Evolutionary conservation across 2,329 filamentous ascomycete species (phyloP).

Genomic region (Trichophaea hybrida): DNA sequence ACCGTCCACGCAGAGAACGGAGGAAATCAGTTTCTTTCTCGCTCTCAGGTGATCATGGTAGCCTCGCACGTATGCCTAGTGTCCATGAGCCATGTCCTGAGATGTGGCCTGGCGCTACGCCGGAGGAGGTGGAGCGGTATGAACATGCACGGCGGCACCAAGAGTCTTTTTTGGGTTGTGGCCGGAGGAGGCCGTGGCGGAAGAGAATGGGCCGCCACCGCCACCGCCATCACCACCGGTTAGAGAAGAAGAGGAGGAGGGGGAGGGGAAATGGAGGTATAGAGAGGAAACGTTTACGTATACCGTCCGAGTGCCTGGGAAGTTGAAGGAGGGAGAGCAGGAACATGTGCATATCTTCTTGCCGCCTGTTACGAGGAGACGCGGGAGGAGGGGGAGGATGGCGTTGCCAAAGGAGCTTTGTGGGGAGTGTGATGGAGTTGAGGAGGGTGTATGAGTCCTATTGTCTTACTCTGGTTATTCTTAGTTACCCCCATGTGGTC

Average conservation of each 20-base stretch:
- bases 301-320: neutral
- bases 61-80: neutral
- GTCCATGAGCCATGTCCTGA: neutral
- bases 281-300: neutral
- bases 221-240: neutral
- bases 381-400: neutral
- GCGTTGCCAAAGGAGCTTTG: neutral
- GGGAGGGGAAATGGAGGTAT: neutral
- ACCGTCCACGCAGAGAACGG: neutral
- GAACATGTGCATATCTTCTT: neutral
- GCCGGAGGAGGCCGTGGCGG: neutral
- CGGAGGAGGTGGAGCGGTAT: too few species aligned
- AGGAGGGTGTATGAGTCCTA: too few species aligned
- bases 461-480: too few species aligned
- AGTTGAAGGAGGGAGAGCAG: neutral
- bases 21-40: neutral
- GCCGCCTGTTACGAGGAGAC: neutral
- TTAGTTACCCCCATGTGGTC: too few species aligned
- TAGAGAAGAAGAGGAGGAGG: neutral
- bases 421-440: too few species aligned
- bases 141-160: neutral
- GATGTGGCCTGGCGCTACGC: too few species aligned
- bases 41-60: neutral
- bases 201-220: neutral
- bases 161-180: neutral